These are phyloP conservation scores for Seminavis robusta DNA, from an alignment of 108 stramenopile species.

Conservation along the genomic window DNA sequence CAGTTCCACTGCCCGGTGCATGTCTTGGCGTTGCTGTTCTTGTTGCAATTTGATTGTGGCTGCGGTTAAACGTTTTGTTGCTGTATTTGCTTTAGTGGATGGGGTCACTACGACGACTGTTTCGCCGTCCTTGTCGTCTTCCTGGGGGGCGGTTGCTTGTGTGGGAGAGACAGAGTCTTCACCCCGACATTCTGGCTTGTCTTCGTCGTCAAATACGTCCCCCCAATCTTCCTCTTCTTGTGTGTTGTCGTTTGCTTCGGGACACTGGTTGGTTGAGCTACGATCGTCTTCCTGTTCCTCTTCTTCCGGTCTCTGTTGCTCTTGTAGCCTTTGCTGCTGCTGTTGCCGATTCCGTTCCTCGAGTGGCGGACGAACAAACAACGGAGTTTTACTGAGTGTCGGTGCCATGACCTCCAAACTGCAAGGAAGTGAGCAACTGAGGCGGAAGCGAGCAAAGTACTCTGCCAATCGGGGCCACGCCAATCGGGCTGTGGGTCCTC, in stretches of 20 bases:
- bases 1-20: slow-evolving; percentile 34
- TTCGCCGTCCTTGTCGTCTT: too few relatives aligned
- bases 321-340: slow-evolving; percentile 12
- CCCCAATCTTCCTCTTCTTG: too few relatives aligned
- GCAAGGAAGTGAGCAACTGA: slow-evolving; percentile 53
- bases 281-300: too few relatives aligned
- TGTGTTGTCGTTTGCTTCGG: too few relatives aligned
- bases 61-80: not conserved
- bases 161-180: too few relatives aligned
- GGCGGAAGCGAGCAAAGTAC: slow-evolving; percentile 78
- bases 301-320: too few relatives aligned
- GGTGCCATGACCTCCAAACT: slow-evolving; percentile 80
- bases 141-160: too few relatives aligned
- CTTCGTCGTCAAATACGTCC: too few relatives aligned
- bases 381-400: slow-evolving; percentile 45
- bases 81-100: not conserved
- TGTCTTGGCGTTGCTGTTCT: slow-evolving; percentile 16
- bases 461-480: slow-evolving; percentile 79
- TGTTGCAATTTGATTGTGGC: not conserved
- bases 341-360: not conserved
- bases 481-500: slow-evolving; percentile 43
- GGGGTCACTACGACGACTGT: too few relatives aligned
- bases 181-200: too few relatives aligned
- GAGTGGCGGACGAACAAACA: slow-evolving; percentile 49
- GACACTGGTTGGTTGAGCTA: too few relatives aligned